A percentile compares a stretch with the other conserved stretches of the same genome.
These are phyloP conservation scores for Wallacemonas rigidus DNA, from an alignment of 208 protist species.

Conservation along the genomic window DNA sequence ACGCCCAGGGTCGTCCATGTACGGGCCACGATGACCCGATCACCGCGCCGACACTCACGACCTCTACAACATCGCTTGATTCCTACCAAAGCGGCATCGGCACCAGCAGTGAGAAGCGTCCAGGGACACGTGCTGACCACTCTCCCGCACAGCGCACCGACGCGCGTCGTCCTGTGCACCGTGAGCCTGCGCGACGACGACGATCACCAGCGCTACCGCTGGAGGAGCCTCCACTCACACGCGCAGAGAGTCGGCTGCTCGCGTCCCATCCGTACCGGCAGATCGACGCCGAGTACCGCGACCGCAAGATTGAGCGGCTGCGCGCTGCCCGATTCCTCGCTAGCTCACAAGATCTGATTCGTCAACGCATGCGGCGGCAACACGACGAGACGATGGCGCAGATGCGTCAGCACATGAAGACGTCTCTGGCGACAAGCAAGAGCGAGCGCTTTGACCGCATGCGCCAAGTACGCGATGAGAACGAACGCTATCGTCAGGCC, in stretches of 20 bases:
- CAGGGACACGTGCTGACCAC: not conserved
- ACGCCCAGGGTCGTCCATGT: too few species aligned
- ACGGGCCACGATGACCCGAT: too few species aligned
- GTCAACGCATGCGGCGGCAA: slow-evolving; percentile 62
- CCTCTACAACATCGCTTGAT: not conserved
- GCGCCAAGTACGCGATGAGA: slow-evolving; percentile 72
- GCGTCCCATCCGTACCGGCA: slow-evolving; percentile 52
- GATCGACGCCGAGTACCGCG: slow-evolving; percentile 55
- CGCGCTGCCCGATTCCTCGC: slow-evolving; percentile 69
- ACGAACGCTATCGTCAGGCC: slow-evolving; percentile 72
- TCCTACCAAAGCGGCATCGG: slow-evolving; percentile 15
- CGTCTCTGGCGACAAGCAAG: slow-evolving; percentile 27
- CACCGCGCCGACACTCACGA: not conserved
- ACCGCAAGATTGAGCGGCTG: slow-evolving; percentile 84
- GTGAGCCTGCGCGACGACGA: not conserved
- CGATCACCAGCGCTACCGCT: not conserved
- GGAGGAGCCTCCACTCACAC: slow-evolving; percentile 51
- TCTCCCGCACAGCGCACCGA: not conserved
- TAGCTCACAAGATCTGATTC: slow-evolving; percentile 64
- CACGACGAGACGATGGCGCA: slow-evolving; percentile 52
- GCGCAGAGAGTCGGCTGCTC: slow-evolving; percentile 48
- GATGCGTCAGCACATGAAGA: slow-evolving; percentile 53
- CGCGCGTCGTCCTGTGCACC: not conserved
- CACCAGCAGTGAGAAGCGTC: not conserved
- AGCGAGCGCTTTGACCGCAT: slow-evolving; percentile 51